Evolutionary conservation across 768 basidiomycete genomes (phyloP).

Genomic region (Agaricus blazei): DNA sequence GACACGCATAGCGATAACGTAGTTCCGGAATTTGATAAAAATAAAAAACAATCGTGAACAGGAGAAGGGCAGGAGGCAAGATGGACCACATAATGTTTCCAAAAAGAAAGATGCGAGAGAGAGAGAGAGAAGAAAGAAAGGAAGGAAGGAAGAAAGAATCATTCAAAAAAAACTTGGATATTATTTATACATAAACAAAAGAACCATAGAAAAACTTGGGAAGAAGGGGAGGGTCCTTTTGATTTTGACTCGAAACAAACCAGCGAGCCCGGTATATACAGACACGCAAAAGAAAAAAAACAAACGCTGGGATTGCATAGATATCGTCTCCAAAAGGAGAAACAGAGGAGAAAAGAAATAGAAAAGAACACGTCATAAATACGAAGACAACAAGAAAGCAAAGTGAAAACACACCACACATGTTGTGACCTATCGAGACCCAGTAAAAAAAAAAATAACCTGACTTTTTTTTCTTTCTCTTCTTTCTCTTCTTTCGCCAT

Average conservation of each 20-base stretch:
- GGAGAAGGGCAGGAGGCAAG: background rate
- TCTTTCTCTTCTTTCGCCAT: slow-evolving; percentile 1
- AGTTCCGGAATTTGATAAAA: background rate
- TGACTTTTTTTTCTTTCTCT: no score
- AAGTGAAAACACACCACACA: background rate
- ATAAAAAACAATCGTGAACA: background rate
- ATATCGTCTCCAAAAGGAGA: background rate
- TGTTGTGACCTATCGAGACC: no score
- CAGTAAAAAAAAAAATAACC: no score
- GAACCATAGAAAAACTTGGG: background rate
- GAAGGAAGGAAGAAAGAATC: no score
- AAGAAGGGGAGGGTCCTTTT: no score
- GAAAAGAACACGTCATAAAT: background rate
- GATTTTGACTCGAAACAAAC: no score
- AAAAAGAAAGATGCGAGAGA: background rate
- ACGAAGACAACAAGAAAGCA: background rate
- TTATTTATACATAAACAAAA: no score
- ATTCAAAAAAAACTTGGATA: no score
- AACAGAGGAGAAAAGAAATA: background rate
- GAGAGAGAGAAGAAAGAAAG: background rate
- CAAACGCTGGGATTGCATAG: background rate
- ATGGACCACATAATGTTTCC: background rate
- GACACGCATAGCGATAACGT: slow-evolving; percentile 5
- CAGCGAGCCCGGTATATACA: no score
- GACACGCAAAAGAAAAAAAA: background rate